Evolutionary conservation across 257 asterid genomes (phyloP).

Genomic region (Penstemon barbatus): DNA sequence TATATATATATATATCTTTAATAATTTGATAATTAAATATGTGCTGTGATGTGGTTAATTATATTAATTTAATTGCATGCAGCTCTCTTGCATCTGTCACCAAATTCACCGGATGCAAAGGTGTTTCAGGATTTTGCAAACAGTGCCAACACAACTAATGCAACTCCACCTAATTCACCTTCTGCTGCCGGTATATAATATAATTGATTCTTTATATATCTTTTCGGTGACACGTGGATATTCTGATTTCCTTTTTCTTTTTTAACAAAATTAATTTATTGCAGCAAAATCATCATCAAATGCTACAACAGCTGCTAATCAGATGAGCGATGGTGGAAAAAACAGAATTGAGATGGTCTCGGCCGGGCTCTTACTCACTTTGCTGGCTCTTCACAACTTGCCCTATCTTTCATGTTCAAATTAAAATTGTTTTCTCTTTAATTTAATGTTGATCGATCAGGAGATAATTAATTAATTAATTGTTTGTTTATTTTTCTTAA

Average conservation of each 20-base stretch:
- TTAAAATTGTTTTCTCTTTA: neutral
- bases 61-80: neutral
- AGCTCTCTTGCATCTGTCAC: slow-evolving; percentile 71
- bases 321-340: slow-evolving; percentile 40
- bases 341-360: slow-evolving; percentile 29
- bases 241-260: neutral
- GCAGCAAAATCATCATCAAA: slow-evolving; percentile 29
- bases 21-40: neutral
- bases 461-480: neutral
- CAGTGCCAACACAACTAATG: slow-evolving; percentile 34
- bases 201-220: no score
- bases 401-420: slow-evolving; percentile 17
- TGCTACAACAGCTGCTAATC: slow-evolving; percentile 31
- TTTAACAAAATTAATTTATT: no score
- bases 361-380: slow-evolving; percentile 28
- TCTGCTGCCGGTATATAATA: slow-evolving; percentile 21
- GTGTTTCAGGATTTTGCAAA: slow-evolving; percentile 63
- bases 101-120: slow-evolving; percentile 83
- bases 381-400: slow-evolving; percentile 32
- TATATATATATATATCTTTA: no score
- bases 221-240: no score
- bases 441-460: neutral
- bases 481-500: neutral
- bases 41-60: neutral
- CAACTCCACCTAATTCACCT: slow-evolving; percentile 24